Percentiles rank a stretch among this genome's conserved stretches.
Evolutionary conservation across 2,329 filamentous ascomycete genomes (phyloP).

Genomic region (Cladosporium oxysporum): DNA sequence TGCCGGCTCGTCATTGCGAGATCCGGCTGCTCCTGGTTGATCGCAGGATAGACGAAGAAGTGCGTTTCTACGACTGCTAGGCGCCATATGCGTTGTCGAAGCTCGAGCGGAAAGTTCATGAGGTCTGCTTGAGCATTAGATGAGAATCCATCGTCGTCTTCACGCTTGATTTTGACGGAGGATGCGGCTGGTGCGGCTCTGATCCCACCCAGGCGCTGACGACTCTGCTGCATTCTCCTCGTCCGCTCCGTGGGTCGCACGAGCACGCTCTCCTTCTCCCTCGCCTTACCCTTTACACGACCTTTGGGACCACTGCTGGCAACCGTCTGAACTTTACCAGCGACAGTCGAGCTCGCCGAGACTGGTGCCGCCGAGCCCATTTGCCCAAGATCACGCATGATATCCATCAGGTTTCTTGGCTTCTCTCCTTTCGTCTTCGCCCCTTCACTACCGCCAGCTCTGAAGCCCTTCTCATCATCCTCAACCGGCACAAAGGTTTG

Average conservation of each 20-base stretch:
- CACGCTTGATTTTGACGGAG: background rate
- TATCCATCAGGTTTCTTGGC: slow-evolving; percentile 14
- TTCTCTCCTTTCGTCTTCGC: background rate
- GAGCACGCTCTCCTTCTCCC: background rate
- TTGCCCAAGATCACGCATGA: slow-evolving; percentile 14
- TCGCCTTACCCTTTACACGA: background rate
- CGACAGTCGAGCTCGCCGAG: background rate
- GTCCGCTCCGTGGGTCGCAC: too few species aligned
- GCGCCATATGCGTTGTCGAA: slow-evolving; percentile 26
- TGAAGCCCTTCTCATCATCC: background rate
- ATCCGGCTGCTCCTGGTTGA: slow-evolving; percentile 30
- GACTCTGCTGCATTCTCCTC: slow-evolving; percentile 19
- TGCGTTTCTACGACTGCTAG: slow-evolving; percentile 26
- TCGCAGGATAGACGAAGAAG: slow-evolving; percentile 27
- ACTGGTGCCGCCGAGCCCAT: background rate
- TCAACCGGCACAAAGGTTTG: background rate
- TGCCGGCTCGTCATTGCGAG: slow-evolving; percentile 28
- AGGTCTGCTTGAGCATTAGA: background rate
- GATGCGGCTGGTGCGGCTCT: background rate
- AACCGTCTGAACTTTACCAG: background rate
- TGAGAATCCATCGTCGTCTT: background rate
- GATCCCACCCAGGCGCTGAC: background rate
- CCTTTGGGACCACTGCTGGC: background rate
- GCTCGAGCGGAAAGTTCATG: background rate
- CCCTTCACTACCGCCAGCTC: background rate